phyloP scores from a whole-genome alignment of 2,329 filamentous ascomycete species.

The Elsinoe necatrix region DNA sequence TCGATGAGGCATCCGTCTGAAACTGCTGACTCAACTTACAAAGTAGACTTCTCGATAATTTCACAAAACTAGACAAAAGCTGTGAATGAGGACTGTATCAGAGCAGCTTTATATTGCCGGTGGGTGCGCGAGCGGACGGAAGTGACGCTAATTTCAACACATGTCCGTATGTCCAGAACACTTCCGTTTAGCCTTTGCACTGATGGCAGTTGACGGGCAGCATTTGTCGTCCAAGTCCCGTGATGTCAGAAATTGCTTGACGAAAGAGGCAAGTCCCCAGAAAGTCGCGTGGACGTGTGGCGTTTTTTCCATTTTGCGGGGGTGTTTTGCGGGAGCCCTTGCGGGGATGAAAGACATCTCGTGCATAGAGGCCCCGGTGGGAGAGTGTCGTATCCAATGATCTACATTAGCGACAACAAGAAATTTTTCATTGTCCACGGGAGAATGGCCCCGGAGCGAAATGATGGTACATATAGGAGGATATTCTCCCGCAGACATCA shows the following conservation, averaged over 20 bases:
- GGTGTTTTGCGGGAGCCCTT: neutral
- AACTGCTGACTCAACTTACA: too few species aligned
- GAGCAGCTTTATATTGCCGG: too few species aligned
- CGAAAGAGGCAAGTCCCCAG: slow-evolving; percentile 8
- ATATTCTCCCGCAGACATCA: neutral
- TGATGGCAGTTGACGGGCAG: neutral
- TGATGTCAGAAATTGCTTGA: slow-evolving; percentile 1
- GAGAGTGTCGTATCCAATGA: neutral
- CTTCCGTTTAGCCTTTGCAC: neutral
- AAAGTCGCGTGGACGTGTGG: slow-evolving; percentile 5
- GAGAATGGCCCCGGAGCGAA: neutral
- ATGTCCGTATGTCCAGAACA: neutral
- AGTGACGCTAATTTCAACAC: neutral
- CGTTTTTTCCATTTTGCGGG: slow-evolving; percentile 1
- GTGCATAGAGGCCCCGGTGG: neutral
- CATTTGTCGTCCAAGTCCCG: neutral
- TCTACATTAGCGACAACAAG: neutral
- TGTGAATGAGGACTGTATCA: too few species aligned
- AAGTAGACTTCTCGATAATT: too few species aligned
- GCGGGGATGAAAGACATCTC: neutral
- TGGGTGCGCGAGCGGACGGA: neutral
- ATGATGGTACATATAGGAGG: neutral
- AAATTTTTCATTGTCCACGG: neutral
- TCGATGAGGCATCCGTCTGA: too few species aligned
- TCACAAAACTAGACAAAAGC: too few species aligned